These are phyloP conservation scores for Cyathus striatus DNA, from an alignment of 768 basidiomycete genomes.

Conservation along the genomic window DNA sequence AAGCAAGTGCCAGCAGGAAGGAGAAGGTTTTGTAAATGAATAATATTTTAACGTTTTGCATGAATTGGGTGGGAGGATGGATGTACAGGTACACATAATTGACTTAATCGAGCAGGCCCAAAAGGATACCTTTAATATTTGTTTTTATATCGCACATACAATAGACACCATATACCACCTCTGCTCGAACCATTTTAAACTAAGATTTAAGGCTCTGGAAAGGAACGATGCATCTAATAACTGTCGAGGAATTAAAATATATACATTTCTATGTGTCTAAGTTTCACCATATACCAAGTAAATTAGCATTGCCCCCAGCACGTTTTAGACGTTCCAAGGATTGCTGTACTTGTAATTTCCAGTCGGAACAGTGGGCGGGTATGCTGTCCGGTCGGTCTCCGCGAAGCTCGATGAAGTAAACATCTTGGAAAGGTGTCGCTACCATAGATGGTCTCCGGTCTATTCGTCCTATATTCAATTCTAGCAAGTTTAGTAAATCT, in stretches of 20 bases:
- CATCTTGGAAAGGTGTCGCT: constrained; percentile 43
- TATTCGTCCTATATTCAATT: constrained; percentile 43
- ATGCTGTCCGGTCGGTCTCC: constrained; percentile 4
- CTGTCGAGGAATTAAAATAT: too few species aligned
- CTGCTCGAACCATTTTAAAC: too few species aligned
- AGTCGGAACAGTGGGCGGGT: constrained; percentile 8
- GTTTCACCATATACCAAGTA: constrained; percentile 49
- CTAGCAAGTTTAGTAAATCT: constrained; percentile 25
- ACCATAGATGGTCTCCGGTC: constrained; percentile 58
- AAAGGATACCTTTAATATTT: too few species aligned
- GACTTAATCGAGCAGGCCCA: too few species aligned
- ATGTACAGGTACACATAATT: too few species aligned
- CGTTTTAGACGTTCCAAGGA: constrained; percentile 26
- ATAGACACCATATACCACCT: too few species aligned
- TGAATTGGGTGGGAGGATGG: too few species aligned
- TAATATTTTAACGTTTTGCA: too few species aligned
- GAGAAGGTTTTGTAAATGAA: constrained; percentile 26
- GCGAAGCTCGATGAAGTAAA: constrained; percentile 63
- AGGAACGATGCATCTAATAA: too few species aligned
- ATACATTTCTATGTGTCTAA: too few species aligned
- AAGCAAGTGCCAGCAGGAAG: constrained; percentile 24
- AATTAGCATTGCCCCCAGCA: constrained; percentile 26
- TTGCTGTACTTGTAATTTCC: constrained; percentile 28
- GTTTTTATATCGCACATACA: too few species aligned
- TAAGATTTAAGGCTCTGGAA: too few species aligned